Base-by-base conservation (phyloP, 2,329 filamentous ascomycete species). In the Rachicladosporium sp. region DNA sequence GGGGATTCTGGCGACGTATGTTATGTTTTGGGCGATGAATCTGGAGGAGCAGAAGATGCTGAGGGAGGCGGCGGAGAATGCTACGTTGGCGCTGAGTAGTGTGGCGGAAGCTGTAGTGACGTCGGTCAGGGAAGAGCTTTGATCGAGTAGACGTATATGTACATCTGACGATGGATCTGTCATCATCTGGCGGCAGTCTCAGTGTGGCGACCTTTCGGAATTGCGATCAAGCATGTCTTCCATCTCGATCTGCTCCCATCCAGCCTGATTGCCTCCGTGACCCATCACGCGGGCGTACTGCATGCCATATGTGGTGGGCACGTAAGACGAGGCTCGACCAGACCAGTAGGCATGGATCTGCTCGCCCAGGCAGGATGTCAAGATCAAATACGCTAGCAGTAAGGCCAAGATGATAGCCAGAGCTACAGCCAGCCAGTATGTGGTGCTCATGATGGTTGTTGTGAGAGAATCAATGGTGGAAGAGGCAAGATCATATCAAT, bases 211-310 rank as follows among this genome's bases (percentile, higher is more conserved):
- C 23, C 23, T 27, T 4, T 27, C 23, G 6, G 4, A 7, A 27
- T 27, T 7, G 8, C 53, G 37, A 37, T 64, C 62, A 40, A 76
- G 59, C 69, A 77, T 73, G 42, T 74, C 69, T 45, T 77, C 70
- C 67, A 78, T 65, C 56, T 78, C 74, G 43, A 78, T 76, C 45
- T 76, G 72, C 51, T 78, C 74, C 52, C 73, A 77, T 43, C 73
- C 69, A 6, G 66, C 67, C 29, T 66, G 62, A 5, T 68, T 69
- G 6, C 67, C 66, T 31, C 68, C 68, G n/a, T 69, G 62, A 2
- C 61, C 68, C 57, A 78, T 69, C 10, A 67, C 68, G 33, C 70
- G 65, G 32, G 73, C 68, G 47, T 77, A 77, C 45, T 67, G 67
- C 36, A 68, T 62, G 31, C 71, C 73, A 47, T 73, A 78, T 2